Evolutionary conservation across 192 early-diverging fungal genomes (phyloP), one percentile per base, ranked within the genome.

Genomic region (Coemansia sp.): DNA sequence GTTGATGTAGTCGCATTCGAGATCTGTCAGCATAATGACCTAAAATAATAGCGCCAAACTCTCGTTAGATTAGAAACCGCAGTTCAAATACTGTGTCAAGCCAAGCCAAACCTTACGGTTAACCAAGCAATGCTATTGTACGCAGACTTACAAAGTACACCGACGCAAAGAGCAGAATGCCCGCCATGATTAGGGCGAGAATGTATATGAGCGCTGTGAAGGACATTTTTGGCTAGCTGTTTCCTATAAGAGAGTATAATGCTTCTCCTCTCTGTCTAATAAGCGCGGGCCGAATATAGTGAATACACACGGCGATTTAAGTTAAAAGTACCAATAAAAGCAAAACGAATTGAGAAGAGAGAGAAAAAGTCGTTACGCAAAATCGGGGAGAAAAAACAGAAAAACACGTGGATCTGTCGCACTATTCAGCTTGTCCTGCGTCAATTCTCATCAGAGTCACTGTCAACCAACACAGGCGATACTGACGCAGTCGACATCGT

Each of bases 1-100:
- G 77, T 98, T 98, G 84, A 98, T 96, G 83, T 98, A 98, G 70
- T 98, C 97, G 82, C 92, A 94, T 85, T 98, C 92, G 60, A 95
- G 79, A 73, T 90, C 90, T 11, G 88, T 89, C 59, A 91, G 88
- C 87, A 89, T 88, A 70, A 89, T 89, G 58, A 91, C 89, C 72
- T 73, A 73, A 60, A 57, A 8, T 17, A 14, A 45, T 45, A 15
- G 57, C 19, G 37, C 37, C n/a, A 57, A 21, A 9, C 23, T 3
- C 21, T 5, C 12, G 21, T 12, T 25, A 21, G 24, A 59, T 59
- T 59, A 59, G 57, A 10, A 59, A 21, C 15, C 27, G 17, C 51
- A 23, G 24, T 11, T 22, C 5, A 11, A 23, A 12, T 24, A 23
- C 21, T 8, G 32, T 0, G 17, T 21, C 15, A 45, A 45, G 41